Evolutionary conservation across 2,329 filamentous ascomycete species (phyloP).

Genomic region (Phaeophleospora eucalypticola): DNA sequence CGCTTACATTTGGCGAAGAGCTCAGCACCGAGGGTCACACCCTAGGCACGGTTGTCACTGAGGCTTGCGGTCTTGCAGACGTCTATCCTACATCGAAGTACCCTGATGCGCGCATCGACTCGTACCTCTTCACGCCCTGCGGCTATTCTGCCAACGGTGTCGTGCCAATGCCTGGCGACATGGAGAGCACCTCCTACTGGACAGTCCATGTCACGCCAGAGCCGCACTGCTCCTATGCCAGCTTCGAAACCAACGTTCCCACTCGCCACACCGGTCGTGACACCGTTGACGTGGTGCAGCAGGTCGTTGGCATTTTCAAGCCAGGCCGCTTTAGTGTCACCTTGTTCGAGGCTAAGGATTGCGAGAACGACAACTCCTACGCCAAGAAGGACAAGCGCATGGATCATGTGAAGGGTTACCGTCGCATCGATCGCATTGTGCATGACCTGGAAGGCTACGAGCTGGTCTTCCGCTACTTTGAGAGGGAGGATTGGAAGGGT

Average conservation of each 20-base stretch:
- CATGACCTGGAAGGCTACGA: slow-evolving; percentile 98
- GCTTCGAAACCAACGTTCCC: slow-evolving; percentile 97
- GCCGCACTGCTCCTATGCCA: slow-evolving; percentile 94
- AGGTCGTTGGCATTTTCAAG: slow-evolving; percentile 93
- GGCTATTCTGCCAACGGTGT: slow-evolving; percentile 97
- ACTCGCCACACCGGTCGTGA: slow-evolving; percentile 80
- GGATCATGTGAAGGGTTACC: slow-evolving; percentile 80
- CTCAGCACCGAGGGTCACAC: slow-evolving; percentile 90
- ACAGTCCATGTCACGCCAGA: slow-evolving; percentile 98
- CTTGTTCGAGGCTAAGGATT: slow-evolving; percentile 81
- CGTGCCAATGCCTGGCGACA: slow-evolving; percentile 65
- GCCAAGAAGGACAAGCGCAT: slow-evolving; percentile 51
- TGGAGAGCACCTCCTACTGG: slow-evolving; percentile 72
- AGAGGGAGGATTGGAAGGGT: slow-evolving; percentile 76
- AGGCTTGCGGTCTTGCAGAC: slow-evolving; percentile 80
- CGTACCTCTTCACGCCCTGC: slow-evolving; percentile 93
- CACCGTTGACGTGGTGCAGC: slow-evolving; percentile 85
- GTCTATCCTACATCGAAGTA: slow-evolving; percentile 85
- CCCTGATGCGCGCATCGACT: slow-evolving; percentile 88
- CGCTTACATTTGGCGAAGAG: slow-evolving; percentile 61
- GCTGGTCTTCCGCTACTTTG: slow-evolving; percentile 93
- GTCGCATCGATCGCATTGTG: slow-evolving; percentile 87
- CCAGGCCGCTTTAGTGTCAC: slow-evolving; percentile 97
- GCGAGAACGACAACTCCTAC: slow-evolving; percentile 37
- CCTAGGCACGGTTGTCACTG: slow-evolving; percentile 85